Evolutionary conservation across 2,329 filamentous ascomycete genomes (phyloP).

Genomic region (Diaporthe ampelina): DNA sequence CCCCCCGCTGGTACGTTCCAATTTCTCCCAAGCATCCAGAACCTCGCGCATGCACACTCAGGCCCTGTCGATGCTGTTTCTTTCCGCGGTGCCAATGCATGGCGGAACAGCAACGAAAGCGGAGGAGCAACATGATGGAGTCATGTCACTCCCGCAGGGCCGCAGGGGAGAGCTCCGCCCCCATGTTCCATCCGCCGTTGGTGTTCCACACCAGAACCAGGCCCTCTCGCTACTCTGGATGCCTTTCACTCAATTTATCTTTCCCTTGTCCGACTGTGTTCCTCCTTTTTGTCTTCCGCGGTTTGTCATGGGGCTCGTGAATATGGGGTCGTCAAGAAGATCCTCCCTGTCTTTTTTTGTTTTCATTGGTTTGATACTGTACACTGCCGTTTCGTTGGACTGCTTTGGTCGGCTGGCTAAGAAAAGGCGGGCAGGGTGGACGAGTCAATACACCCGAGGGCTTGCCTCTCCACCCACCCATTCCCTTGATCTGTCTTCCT

Average conservation of each 20-base stretch:
- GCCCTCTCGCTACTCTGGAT: constrained; percentile 1
- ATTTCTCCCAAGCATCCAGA: neutral
- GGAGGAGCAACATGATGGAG: neutral
- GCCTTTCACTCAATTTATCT: constrained; percentile 15
- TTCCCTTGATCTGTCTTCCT: constrained; percentile 26
- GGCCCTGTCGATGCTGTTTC: neutral
- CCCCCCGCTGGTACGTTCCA: neutral
- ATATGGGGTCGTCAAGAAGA: neutral
- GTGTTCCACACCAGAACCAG: neutral
- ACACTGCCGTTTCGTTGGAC: constrained; percentile 18
- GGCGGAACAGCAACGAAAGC: too few species aligned
- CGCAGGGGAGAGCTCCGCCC: neutral
- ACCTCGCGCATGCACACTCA: neutral
- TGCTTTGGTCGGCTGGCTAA: constrained; percentile 1
- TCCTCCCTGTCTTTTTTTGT: constrained; percentile 1
- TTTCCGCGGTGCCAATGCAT: neutral
- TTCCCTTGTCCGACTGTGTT: neutral
- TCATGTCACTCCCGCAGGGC: neutral
- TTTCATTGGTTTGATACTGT: constrained; percentile 1
- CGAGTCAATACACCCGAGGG: neutral
- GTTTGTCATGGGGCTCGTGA: constrained; percentile 25
- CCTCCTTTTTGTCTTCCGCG: neutral
- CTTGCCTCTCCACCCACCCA: neutral
- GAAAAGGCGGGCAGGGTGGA: neutral
- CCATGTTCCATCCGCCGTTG: neutral